These are phyloP conservation scores for Tephrocybe sp. DNA, from an alignment of 768 basidiomycete species.

Conservation along the genomic window DNA sequence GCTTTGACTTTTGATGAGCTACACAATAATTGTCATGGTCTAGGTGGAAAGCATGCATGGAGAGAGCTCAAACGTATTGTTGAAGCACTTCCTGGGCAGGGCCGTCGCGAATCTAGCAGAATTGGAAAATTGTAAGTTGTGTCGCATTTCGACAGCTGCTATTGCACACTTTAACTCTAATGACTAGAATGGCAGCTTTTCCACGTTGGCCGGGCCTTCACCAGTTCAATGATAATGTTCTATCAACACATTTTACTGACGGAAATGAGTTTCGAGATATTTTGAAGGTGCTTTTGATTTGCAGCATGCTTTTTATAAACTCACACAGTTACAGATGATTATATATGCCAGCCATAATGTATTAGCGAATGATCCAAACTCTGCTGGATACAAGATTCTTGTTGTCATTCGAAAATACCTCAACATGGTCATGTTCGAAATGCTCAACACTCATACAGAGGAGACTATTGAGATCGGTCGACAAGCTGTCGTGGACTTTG, in stretches of 20 bases:
- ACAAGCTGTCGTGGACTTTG: not conserved
- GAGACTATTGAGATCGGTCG: not conserved
- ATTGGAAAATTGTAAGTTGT: constrained; percentile 25
- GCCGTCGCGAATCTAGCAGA: constrained; percentile 10
- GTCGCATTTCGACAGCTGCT: not conserved
- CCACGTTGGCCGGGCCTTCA: constrained; percentile 31
- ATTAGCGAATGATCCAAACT: not conserved
- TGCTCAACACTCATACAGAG: not conserved
- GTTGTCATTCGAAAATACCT: not conserved
- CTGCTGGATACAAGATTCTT: not conserved
- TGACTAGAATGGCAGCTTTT: constrained; percentile 17
- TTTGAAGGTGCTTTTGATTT: no score
- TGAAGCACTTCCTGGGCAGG: not conserved
- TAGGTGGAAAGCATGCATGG: constrained; percentile 32
- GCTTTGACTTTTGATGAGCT: constrained; percentile 38
- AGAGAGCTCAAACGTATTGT: constrained; percentile 21
- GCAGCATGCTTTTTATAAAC: no score
- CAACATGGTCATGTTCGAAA: constrained; percentile 4
- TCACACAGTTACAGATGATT: not conserved
- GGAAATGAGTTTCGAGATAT: constrained; percentile 31
- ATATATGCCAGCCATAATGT: constrained; percentile 4
- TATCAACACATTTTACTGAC: constrained; percentile 26
- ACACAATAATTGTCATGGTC: constrained; percentile 32
- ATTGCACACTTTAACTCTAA: no score
- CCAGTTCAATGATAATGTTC: constrained; percentile 23